A percentile compares a stretch with the other conserved stretches of the same genome.
These are phyloP conservation scores for Fraxinus baroniana DNA, from an alignment of 305 asterid species.

Conservation along the genomic window DNA sequence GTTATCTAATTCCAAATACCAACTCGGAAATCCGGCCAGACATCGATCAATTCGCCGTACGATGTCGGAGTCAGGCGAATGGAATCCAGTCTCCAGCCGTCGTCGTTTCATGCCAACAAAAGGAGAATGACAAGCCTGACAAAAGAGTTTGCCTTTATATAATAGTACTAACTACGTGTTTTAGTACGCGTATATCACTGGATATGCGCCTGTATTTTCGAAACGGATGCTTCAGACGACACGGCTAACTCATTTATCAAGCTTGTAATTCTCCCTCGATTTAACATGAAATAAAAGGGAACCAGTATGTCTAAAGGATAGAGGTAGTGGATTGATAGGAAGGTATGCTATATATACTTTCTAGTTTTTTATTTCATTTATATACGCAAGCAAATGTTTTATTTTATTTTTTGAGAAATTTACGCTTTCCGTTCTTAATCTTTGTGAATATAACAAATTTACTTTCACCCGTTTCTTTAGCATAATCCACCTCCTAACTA, in stretches of 20 bases:
- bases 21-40: neutral
- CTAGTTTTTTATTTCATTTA: no score
- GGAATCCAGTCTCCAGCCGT: conserved; percentile 20
- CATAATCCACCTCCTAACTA: neutral
- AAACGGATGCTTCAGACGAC: neutral
- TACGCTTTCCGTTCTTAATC: neutral
- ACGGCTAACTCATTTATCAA: conserved; percentile 27
- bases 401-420: neutral
- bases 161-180: neutral
- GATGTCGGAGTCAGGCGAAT: conserved; percentile 9
- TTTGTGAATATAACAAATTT: no score
- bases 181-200: neutral
- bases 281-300: neutral
- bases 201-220: neutral
- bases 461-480: no score
- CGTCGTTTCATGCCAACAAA: conserved; percentile 27
- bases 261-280: conserved; percentile 44
- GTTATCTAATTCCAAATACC: neutral
- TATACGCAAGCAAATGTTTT: neutral
- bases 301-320: neutral
- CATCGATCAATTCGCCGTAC: conserved; percentile 19
- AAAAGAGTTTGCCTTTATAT: conserved; percentile 20
- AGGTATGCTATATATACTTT: neutral
- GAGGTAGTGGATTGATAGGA: neutral
- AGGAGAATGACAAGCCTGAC: conserved; percentile 49